Evolutionary conservation across 345 rosid genomes (phyloP), one percentile per base, ranked within the genome.

Genomic region (Linum tenue): DNA sequence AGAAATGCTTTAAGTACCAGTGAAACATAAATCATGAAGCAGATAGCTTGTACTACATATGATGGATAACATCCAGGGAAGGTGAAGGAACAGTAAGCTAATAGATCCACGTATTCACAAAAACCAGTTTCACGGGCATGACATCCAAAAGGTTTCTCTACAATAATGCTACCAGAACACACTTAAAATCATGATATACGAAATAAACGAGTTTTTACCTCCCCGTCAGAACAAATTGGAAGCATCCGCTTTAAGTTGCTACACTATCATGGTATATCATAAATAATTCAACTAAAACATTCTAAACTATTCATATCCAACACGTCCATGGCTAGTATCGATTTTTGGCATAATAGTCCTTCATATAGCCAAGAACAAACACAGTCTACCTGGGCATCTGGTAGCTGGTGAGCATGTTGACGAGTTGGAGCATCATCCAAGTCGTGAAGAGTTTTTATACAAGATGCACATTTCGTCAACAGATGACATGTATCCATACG

Each of bases 361-460:
- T n/a, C n/a, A n/a, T n/a, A n/a, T n/a, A n/a, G 12, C 53, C 53
- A 48, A 48, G 53, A 48, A 48, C 38, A 57, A 37, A 10, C 2
- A n/a, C 35, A 51, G 59, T 76, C 69, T 90, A 94, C 99, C 73
- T 80, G 83, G 76, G 90, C 96, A 70, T 90, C 95, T 59, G 85
- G 80, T 57, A 90, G 84, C 76, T 80, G 84, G 67, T 77, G 84
- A 55, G 96, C 89, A 75, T 90, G 85, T 70, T 94, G 91, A 38
- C 99, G 95, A 35, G 99, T 94, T 67, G 99, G 97, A 66, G 99
- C 99, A 83, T 94, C 99, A 80, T 94, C 99, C 83, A 94, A 82
- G 78, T 94, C 95, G 74, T 76, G 88, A 72, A 94, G 79, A 58
- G 85, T 85, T 72, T 86, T 87, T 60, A 76, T 36, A 61, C 71